These are phyloP conservation scores for Babesia bigemina DNA, from an alignment of 169 alveolate species.

Conservation along the genomic window DNA sequence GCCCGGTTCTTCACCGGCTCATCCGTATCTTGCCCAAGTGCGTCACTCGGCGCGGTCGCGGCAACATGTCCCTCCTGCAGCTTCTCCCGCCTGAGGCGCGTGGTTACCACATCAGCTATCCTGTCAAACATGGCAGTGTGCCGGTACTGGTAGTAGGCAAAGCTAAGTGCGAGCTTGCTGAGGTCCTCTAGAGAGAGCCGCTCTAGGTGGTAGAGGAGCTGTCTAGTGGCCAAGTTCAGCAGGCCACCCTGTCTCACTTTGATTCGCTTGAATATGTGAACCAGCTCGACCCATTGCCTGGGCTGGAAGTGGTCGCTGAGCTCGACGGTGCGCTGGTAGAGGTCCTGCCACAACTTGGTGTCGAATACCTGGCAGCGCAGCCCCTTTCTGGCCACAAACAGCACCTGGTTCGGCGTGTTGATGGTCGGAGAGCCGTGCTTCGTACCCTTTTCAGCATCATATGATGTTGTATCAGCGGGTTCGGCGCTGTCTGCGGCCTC, in stretches of 20 bases:
- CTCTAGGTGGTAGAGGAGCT: conserved; percentile 61
- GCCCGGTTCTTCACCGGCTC: conserved; percentile 29
- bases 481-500: background rate
- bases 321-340: conserved; percentile 61
- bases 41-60: conserved; percentile 18
- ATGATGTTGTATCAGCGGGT: background rate
- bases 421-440: background rate
- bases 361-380: conserved; percentile 73
- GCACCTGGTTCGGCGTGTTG: conserved; percentile 46
- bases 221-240: conserved; percentile 60
- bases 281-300: conserved; percentile 71
- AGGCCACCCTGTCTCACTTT: conserved; percentile 70
- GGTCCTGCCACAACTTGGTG: conserved; percentile 67
- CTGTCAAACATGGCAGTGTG: conserved; percentile 22
- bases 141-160: conserved; percentile 54
- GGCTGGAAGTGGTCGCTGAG: conserved; percentile 61
- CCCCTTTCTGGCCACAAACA: conserved; percentile 65
- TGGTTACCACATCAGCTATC: conserved; percentile 50
- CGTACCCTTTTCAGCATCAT: background rate
- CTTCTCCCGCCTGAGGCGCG: conserved; percentile 24
- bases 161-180: conserved; percentile 68
- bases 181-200: conserved; percentile 69
- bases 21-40: conserved; percentile 17
- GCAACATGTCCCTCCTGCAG: conserved; percentile 15
- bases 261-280: conserved; percentile 74